Evolutionary conservation across 306 rosid species (phyloP).

Genomic region (Trichosanthes truncata): DNA sequence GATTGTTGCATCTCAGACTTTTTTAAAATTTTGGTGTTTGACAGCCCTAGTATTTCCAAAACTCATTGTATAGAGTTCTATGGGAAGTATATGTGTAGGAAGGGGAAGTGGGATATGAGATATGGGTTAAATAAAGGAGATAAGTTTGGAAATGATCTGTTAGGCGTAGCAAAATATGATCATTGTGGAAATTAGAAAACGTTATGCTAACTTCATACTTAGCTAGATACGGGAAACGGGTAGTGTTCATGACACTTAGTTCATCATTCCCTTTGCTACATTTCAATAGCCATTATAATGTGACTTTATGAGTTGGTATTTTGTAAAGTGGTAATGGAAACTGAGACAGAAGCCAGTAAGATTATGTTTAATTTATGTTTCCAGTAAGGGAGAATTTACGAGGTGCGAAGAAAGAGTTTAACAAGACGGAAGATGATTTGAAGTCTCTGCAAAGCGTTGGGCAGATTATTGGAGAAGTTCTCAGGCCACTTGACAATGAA

Average conservation of each 20-base stretch:
- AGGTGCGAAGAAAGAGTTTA: constrained; percentile 72
- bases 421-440: constrained; percentile 95
- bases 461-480: constrained; percentile 95
- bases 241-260: neutral
- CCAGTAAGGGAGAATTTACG: constrained; percentile 79
- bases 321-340: neutral
- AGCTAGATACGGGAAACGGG: neutral
- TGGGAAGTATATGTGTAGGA: neutral
- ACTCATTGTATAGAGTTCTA: neutral
- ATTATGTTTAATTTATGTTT: neutral
- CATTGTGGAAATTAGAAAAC: neutral
- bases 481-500: constrained; percentile 92
- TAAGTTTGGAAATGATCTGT: neutral
- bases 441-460: constrained; percentile 99
- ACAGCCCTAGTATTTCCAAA: neutral
- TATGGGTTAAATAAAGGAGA: neutral
- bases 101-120: neutral
- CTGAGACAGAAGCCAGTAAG: neutral
- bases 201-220: neutral
- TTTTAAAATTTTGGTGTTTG: neutral
- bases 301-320: neutral
- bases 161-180: neutral
- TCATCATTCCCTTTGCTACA: neutral
- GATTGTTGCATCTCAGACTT: neutral
- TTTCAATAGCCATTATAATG: neutral